A percentile compares a stretch with the other conserved stretches of the same genome.
These are phyloP conservation scores for Hortaea sp. DNA, from an alignment of 2,329 filamentous ascomycete genomes.

Conservation along the genomic window DNA sequence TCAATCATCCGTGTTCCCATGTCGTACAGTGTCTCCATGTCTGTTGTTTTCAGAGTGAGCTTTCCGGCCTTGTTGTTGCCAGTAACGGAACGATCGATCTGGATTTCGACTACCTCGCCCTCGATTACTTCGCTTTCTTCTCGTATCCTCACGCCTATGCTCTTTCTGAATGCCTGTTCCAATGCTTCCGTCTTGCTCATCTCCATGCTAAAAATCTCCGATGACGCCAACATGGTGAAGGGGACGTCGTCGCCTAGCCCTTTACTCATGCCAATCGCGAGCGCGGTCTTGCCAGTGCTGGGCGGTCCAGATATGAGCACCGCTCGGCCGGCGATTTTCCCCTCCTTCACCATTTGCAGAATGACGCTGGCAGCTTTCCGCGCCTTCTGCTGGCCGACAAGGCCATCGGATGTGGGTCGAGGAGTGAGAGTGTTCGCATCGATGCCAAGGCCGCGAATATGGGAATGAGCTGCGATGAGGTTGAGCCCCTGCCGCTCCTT, in stretches of 20 bases:
- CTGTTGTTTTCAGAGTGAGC: conserved; percentile 97
- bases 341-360: conserved; percentile 96
- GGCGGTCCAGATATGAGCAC: conserved; percentile 92
- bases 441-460: conserved; percentile 91
- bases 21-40: conserved; percentile 99
- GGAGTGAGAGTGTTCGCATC: conserved; percentile 86
- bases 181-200: conserved; percentile 99
- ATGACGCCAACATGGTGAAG: conserved; percentile 90
- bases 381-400: conserved; percentile 93
- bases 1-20: conserved; percentile 99
- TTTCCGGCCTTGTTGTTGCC: conserved; percentile 96
- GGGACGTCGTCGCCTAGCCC: conserved; percentile 88
- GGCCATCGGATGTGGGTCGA: conserved; percentile 72
- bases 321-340: conserved; percentile 92
- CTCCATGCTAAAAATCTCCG: conserved; percentile 96
- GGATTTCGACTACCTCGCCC: conserved; percentile 96
- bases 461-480: conserved; percentile 95
- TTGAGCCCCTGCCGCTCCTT: conserved; percentile 95
- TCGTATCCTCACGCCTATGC: conserved; percentile 94
- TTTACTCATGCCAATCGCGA: conserved; percentile 98
- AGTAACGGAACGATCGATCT: conserved; percentile 93
- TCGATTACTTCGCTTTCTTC: conserved; percentile 99
- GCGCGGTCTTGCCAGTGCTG: conserved; percentile 95
- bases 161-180: conserved; percentile 97
- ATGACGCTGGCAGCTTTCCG: conserved; percentile 94